These are phyloP conservation scores for Dryas octopetala DNA, from an alignment of 306 rosid genomes.

Conservation along the genomic window DNA sequence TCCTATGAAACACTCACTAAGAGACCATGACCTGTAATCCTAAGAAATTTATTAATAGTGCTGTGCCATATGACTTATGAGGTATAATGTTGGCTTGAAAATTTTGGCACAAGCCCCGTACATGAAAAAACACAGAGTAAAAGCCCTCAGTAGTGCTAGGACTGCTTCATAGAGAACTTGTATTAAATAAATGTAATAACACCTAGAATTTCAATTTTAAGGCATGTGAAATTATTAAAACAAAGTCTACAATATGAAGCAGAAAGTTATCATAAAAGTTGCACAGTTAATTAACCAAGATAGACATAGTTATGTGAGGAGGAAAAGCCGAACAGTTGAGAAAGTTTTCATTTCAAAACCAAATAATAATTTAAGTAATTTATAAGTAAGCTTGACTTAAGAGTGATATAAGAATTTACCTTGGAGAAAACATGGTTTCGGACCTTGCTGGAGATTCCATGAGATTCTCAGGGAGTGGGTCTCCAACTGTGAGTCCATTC, in stretches of 20 bases:
- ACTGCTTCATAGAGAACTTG: too few species aligned
- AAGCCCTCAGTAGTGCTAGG: too few species aligned
- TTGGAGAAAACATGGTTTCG: conserved; percentile 64
- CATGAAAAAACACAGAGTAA: too few species aligned
- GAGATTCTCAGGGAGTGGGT: conserved; percentile 82
- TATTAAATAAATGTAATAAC: too few species aligned
- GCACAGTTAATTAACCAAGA: neutral
- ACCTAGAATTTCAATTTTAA: too few species aligned
- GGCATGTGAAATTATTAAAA: too few species aligned
- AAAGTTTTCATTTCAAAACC: neutral
- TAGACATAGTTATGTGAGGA: neutral
- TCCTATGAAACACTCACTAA: too few species aligned
- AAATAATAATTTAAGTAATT: neutral
- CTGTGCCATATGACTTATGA: too few species aligned
- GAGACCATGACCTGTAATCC: too few species aligned
- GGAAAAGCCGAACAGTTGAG: neutral
- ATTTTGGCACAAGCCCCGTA: too few species aligned
- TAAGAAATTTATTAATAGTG: too few species aligned
- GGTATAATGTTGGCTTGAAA: too few species aligned
- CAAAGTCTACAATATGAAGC: neutral
- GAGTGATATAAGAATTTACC: conserved; percentile 33
- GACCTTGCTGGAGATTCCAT: conserved; percentile 98
- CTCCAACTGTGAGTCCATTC: conserved; percentile 96
- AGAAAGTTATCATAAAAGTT: neutral
- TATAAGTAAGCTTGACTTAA: neutral